Percentiles rank a stretch among this genome's conserved stretches.
Conservation (phyloP, 129 eudicot genomes). For the Centrapalus pauciflorus region DNA sequence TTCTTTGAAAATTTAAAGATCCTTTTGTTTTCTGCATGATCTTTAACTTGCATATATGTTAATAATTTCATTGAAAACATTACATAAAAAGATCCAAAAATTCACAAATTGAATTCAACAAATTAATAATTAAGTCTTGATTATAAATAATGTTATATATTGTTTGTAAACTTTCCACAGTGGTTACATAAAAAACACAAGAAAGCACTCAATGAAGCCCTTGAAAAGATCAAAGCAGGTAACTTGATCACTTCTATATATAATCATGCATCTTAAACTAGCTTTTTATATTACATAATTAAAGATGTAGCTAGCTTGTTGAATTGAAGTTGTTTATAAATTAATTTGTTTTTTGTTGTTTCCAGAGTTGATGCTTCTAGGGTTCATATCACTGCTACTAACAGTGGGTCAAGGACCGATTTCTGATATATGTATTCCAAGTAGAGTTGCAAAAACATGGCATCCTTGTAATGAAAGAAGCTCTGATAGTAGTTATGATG, state of each 20-base stretch:
- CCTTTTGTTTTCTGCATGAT: not conserved
- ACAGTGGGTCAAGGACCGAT: slow-evolving; percentile 41
- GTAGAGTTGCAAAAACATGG: slow-evolving; percentile 51
- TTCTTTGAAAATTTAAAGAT: too few species aligned
- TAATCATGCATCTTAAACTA: not conserved
- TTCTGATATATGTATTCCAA: slow-evolving; percentile 50
- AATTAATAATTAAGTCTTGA: too few species aligned
- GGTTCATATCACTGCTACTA: slow-evolving; percentile 64
- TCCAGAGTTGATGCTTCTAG: slow-evolving; percentile 64
- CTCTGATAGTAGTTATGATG: slow-evolving; percentile 14
- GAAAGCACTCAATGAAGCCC: slow-evolving; percentile 46
- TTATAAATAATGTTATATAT: too few species aligned
- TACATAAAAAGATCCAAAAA: not conserved
- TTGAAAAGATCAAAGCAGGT: slow-evolving; percentile 71
- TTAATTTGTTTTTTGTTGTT: not conserved
- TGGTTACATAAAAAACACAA: slow-evolving; percentile 45
- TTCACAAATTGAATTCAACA: too few species aligned
- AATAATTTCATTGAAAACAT: too few species aligned
- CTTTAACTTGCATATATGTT: not conserved
- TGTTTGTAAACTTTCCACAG: slow-evolving; percentile 19
- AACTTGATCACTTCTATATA: too few species aligned
- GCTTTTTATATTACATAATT: not conserved
- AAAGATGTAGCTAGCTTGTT: not conserved
- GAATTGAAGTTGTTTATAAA: not conserved
- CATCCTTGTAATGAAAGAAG: slow-evolving; percentile 39